Evolutionary conservation across 345 rosid species (phyloP).

Genomic region (Citrus medica): DNA sequence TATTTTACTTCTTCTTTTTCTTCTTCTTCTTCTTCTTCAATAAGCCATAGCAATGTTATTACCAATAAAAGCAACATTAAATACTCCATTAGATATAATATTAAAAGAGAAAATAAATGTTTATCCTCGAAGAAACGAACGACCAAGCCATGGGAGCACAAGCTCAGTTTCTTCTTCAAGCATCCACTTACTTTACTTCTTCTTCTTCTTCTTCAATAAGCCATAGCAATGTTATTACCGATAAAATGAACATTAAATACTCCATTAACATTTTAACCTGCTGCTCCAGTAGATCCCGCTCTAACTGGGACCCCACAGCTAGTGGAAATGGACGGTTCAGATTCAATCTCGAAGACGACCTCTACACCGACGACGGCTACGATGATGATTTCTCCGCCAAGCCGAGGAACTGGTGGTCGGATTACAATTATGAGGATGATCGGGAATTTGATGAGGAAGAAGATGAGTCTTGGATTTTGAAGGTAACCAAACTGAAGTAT

Average conservation of each 20-base stretch:
- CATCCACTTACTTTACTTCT: background rate
- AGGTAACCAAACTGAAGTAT: slow-evolving; percentile 36
- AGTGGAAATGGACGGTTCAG: slow-evolving; percentile 4
- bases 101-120: background rate
- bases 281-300: background rate
- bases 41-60: too few relatives aligned
- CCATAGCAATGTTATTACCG: background rate
- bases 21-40: background rate
- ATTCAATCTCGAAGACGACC: slow-evolving; percentile 3
- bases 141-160: background rate
- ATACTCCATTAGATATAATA: background rate
- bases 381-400: slow-evolving; percentile 1
- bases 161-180: background rate
- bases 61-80: too few relatives aligned
- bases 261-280: background rate
- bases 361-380: slow-evolving; percentile 1
- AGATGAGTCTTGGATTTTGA: slow-evolving; percentile 47
- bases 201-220: background rate
- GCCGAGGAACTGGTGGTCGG: slow-evolving; percentile 26
- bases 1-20: background rate
- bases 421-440: slow-evolving; percentile 13
- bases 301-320: background rate
- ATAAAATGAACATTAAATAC: background rate
- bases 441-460: slow-evolving; percentile 34
- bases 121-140: background rate